Conservation (phyloP, 768 basidiomycete species). For the Boletus rubroflammeus region DNA sequence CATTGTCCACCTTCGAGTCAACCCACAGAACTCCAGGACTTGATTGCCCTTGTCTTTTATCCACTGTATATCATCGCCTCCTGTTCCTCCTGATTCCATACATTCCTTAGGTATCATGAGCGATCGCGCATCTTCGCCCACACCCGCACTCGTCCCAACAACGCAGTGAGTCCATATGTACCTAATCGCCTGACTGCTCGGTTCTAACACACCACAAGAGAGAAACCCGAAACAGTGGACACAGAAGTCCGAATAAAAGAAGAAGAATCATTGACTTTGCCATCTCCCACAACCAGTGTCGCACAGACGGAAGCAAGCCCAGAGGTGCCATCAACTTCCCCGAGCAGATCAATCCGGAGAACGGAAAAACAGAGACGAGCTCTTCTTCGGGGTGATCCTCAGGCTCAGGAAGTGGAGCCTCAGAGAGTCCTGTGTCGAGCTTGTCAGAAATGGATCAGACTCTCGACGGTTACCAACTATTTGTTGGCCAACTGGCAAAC, state of each 20-base stretch:
- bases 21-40: conserved; percentile 3
- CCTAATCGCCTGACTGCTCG: not conserved
- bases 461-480: conserved; percentile 42
- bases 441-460: conserved; percentile 62
- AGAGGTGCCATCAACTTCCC: not conserved
- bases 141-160: not conserved
- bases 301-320: not conserved
- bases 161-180: conserved; percentile 18
- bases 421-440: conserved; percentile 54
- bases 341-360: conserved; percentile 20
- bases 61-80: conserved; percentile 9
- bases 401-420: conserved; percentile 46
- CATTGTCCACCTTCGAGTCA: not conserved
- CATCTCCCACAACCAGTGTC: conserved; percentile 6
- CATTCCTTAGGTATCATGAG: conserved; percentile 31
- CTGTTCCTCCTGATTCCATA: conserved; percentile 14
- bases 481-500: conserved; percentile 47
- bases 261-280: conserved; percentile 2
- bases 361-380: conserved; percentile 46
- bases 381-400: conserved; percentile 51
- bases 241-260: conserved; percentile 14
- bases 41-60: conserved; percentile 9
- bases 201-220: conserved; percentile 16
- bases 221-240: not conserved
- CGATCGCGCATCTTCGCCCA: conserved; percentile 13